These are phyloP conservation scores for Grosmannia clavigera DNA, from an alignment of 2,329 filamentous ascomycete species.

Conservation along the genomic window DNA sequence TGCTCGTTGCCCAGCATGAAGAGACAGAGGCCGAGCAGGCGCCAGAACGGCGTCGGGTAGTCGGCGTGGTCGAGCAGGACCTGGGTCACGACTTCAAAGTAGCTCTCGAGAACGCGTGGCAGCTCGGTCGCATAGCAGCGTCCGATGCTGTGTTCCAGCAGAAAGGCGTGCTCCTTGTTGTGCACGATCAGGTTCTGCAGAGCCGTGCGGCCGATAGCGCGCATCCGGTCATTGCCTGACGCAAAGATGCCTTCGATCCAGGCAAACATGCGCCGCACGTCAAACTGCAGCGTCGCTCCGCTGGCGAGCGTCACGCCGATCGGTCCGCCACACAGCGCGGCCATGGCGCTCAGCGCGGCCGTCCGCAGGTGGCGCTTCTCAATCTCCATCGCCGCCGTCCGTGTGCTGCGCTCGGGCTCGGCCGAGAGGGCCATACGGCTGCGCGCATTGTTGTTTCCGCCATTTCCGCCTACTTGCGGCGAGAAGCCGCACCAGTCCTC, in stretches of 20 bases:
- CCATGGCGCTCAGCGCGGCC: constrained; percentile 90
- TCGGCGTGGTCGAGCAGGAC: constrained; percentile 75
- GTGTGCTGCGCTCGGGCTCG: constrained; percentile 56
- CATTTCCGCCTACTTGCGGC: constrained; percentile 41
- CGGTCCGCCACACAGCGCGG: constrained; percentile 74
- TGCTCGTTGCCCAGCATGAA: constrained; percentile 90
- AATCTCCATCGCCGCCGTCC: constrained; percentile 88
- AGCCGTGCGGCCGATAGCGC: constrained; percentile 77
- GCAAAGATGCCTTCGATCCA: constrained; percentile 97
- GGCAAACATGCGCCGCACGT: constrained; percentile 79
- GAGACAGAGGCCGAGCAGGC: constrained; percentile 72
- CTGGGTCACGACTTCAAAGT: constrained; percentile 84
- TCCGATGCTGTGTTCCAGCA: constrained; percentile 81
- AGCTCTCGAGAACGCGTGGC: constrained; percentile 80
- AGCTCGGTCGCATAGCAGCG: constrained; percentile 77
- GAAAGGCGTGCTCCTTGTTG: constrained; percentile 74
- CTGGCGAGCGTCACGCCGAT: constrained; percentile 82
- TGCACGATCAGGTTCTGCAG: constrained; percentile 81
- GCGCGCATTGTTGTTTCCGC: no score
- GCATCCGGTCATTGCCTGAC: constrained; percentile 81
- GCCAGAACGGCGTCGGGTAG: constrained; percentile 81
- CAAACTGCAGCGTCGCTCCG: constrained; percentile 77
- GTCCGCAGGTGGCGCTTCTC: constrained; percentile 88
- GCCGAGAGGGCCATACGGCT: neutral
- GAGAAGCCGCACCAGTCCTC: constrained; percentile 99